Evolutionary conservation across 1,139 yeast genomes (phyloP), one percentile per base, ranked within the genome.

Genomic region (Hemisphaericaspora subhashii): DNA sequence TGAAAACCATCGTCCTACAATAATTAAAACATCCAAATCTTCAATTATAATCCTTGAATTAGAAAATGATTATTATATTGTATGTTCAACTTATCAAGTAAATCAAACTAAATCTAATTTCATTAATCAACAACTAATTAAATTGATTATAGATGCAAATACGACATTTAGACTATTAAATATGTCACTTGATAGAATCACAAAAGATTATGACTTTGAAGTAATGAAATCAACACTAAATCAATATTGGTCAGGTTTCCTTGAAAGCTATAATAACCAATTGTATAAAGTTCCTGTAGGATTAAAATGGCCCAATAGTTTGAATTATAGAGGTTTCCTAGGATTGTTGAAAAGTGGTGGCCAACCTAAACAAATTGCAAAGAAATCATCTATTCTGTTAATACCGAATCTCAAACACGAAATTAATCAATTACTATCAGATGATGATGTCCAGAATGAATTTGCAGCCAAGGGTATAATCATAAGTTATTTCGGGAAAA

Each of bases 271-370:
- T 45, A 69, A 69, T 42, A 33, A 42, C 10, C 62, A 57, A 40
- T 48, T 52, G 24, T 54, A 53, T 38, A 48, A 46, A 31, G 48
- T 53, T 18, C 64, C 62, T 4, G 50, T 52, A 4, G 55, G 54
- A 3, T 52, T 64, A 11, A 46, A 47, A n/a, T 70, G 76, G 76
- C 64, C 70, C 10, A 66, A 64, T 48, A 51, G 57, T 29, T 47
- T 67, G 38, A 68, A 68, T 44, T 61, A 60, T 43, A 50, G 48
- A 32, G 77, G 77, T 1, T 62, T 68, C 35, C 50, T 69, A 29
- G 72, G 72, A 2, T 49, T 66, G 25, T 47, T 65, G 10, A 7
- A 11, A 8, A 17, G 12, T 4, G 15, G 12, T 4, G 15, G 18
- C n/a, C 22, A 18, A 17, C 53, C 59, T 2, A 38, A 40, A 5